Conservation (phyloP, 2,329 filamentous ascomycete species). For the Fusarium sterilihyphosum region DNA sequence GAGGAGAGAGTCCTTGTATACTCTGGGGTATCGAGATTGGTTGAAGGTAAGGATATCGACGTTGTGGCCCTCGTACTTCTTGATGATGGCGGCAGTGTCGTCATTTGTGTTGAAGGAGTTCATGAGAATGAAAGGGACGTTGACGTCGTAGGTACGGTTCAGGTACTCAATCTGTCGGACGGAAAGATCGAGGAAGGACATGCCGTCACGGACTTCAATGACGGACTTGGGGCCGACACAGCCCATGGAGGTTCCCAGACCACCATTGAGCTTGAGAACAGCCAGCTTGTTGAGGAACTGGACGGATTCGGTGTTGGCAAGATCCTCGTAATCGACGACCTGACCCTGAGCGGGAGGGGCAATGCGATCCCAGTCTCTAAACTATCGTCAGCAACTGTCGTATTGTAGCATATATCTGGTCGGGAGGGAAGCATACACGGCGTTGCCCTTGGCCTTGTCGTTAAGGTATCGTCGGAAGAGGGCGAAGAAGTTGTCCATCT, state of each 20-base stretch:
- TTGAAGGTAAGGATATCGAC: slow-evolving; percentile 99
- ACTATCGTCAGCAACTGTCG: slow-evolving; percentile 36
- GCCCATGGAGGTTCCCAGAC: slow-evolving; percentile 99
- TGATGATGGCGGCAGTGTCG: slow-evolving; percentile 98
- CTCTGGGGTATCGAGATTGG: slow-evolving; percentile 97
- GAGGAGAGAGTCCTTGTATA: slow-evolving; percentile 97
- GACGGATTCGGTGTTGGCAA: slow-evolving; percentile 89
- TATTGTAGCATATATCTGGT: neutral
- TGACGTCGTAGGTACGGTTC: slow-evolving; percentile 97
- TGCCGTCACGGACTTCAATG: slow-evolving; percentile 99
- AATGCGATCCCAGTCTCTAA: slow-evolving; percentile 95
- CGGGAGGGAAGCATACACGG: slow-evolving; percentile 66
- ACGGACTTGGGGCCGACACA: slow-evolving; percentile 99
- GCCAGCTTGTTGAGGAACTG: slow-evolving; percentile 97
- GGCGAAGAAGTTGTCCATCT: slow-evolving; percentile 99
- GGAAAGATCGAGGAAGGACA: slow-evolving; percentile 99
- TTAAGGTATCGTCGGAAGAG: slow-evolving; percentile 98
- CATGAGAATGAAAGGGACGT: slow-evolving; percentile 98
- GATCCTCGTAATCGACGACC: slow-evolving; percentile 93
- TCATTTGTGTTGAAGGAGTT: slow-evolving; percentile 99
- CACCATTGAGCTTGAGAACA: slow-evolving; percentile 98
- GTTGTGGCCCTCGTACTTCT: slow-evolving; percentile 99
- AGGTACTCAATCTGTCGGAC: slow-evolving; percentile 99
- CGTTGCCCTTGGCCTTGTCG: slow-evolving; percentile 98
- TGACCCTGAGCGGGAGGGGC: slow-evolving; percentile 91